Base-by-base conservation (phyloP, 495 filamentous ascomycete species). In the Hamigera avellanea region DNA sequence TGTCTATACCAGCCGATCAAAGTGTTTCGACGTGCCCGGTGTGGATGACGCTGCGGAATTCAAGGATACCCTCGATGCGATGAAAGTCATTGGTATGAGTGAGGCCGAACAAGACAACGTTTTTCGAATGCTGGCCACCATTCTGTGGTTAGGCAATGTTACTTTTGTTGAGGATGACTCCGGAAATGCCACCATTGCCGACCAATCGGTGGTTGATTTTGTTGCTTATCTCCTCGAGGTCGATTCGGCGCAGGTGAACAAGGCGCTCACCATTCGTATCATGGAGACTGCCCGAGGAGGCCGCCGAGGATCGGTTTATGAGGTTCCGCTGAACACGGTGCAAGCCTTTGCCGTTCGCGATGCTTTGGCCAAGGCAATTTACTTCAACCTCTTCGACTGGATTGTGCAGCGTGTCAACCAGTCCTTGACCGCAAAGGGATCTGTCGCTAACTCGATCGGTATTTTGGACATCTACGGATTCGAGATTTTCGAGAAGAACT, bases 401-500 rank as follows among this genome's bases (percentile, higher is more conserved):
- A 96, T 99, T 44, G 86, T 96, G 19, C 76, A 80, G 41, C 81
- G 93, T 43, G 83, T 96, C 42, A 98, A 98, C 49, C 69, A 76
- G 33, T 95, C 91, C 8, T 61, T 98, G 47, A 76, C 80, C 59
- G 87, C 91, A 21, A 74, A 83, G 18, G 80, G 81, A 8, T 57
- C 78, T 0, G 62, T 84, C 7, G 63, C 78, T 9, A 86, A 95
- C 54, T 83, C 84, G 2, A 91, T 99, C 48, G 91, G 91, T 56
- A 96, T 99, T 58, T 73, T 99, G 33, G 93, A 99, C 72, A 99
- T 99, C 42, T 99, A 99, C 59, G 93, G 93, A 12, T 99, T 99
- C 48, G 93, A 99, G 58, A 99, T 99, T 45, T 99, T 99, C 45
- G 91, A 99, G 57, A 86, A 81, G 61, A 99, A 99, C 63, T 95